These are phyloP conservation scores for Fusarium sp. DNA, from an alignment of 2,329 filamentous ascomycete genomes.

Conservation along the genomic window DNA sequence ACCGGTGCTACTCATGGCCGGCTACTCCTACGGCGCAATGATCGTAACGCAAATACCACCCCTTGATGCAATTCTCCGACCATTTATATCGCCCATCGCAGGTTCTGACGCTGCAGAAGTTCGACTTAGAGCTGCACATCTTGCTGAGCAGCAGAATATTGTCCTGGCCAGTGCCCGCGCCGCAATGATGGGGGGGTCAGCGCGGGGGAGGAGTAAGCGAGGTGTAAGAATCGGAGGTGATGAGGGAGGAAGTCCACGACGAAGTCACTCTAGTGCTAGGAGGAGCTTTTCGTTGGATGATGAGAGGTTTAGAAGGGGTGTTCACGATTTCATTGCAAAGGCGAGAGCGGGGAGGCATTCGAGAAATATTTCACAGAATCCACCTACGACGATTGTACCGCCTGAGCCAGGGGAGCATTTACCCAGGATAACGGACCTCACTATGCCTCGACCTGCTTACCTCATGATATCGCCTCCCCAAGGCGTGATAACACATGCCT, in stretches of 20 bases:
- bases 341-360: conserved; percentile 48
- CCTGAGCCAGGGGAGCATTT: conserved; percentile 44
- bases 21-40: conserved; percentile 93
- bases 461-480: conserved; percentile 77
- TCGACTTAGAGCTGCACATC: conserved; percentile 73
- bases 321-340: conserved; percentile 62
- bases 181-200: conserved; percentile 47
- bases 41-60: conserved; percentile 80
- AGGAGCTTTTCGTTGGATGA: conserved; percentile 59
- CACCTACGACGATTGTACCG: conserved; percentile 11
- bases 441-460: conserved; percentile 62
- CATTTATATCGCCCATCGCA: conserved; percentile 66
- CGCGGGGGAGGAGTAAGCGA: conserved; percentile 47
- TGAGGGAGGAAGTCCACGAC: conserved; percentile 57
- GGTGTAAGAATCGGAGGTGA: conserved; percentile 65
- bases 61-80: conserved; percentile 67
- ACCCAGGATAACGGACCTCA: conserved; percentile 51
- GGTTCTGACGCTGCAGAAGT: conserved; percentile 76
- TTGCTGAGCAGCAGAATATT: conserved; percentile 73
- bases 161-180: conserved; percentile 56
- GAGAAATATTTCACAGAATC: conserved; percentile 26
- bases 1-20: conserved; percentile 71
- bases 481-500: conserved; percentile 69
- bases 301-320: conserved; percentile 60
- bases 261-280: conserved; percentile 54